phyloP scores from a whole-genome alignment of 495 filamentous ascomycete species.

The Penicillium odoratum region DNA sequence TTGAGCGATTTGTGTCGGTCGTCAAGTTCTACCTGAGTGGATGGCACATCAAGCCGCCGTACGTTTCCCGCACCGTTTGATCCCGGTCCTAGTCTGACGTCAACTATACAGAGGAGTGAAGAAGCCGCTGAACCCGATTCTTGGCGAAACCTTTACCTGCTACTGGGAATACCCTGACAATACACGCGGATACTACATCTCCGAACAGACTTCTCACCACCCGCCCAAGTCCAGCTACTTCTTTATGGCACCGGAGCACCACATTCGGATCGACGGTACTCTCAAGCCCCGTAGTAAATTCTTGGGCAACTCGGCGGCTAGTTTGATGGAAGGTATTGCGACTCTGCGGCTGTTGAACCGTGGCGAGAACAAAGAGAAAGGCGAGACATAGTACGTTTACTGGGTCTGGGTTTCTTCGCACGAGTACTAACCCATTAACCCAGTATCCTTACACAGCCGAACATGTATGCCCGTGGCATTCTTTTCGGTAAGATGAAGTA shows the following conservation, averaged over 20 bases:
- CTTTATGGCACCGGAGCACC: constrained; percentile 94
- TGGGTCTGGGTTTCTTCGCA: background rate
- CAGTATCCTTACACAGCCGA: constrained; percentile 91
- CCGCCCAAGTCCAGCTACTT: constrained; percentile 99
- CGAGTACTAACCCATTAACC: constrained; percentile 12
- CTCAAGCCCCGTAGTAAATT: constrained; percentile 97
- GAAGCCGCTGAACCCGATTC: constrained; percentile 95
- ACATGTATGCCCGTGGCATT: constrained; percentile 98
- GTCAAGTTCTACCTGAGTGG: constrained; percentile 97
- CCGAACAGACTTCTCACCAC: constrained; percentile 95
- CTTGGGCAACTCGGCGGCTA: constrained; percentile 94
- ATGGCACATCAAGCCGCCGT: constrained; percentile 99
- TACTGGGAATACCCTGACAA: constrained; percentile 92
- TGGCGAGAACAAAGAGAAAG: constrained; percentile 58
- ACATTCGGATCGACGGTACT: constrained; percentile 93
- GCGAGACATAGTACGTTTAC: constrained; percentile 80
- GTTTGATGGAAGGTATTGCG: constrained; percentile 96
- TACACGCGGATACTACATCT: constrained; percentile 89
- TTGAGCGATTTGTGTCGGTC: constrained; percentile 87
- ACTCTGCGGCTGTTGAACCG: constrained; percentile 81
- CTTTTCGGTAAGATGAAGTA: constrained; percentile 99
- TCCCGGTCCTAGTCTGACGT: constrained; percentile 10
- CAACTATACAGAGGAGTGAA: constrained; percentile 76
- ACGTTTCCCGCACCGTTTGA: constrained; percentile 37
- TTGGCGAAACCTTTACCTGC: constrained; percentile 92